Evolutionary conservation across 345 rosid species (phyloP), one percentile per base, ranked within the genome.

Genomic region (Eutrema heterophyllum): DNA sequence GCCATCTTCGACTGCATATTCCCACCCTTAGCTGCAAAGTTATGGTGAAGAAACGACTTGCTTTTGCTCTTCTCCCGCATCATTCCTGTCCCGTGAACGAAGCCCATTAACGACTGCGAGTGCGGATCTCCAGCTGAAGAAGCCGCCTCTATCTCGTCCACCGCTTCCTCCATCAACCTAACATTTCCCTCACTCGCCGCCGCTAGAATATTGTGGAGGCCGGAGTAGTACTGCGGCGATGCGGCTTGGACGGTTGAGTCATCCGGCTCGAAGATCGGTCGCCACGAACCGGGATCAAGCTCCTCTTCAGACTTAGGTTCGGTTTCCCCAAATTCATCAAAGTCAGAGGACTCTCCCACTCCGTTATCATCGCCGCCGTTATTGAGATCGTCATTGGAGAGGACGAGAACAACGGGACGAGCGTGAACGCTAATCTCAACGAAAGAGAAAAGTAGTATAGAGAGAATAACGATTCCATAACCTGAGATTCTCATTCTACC

Each of bases 281-380:
- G 89, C 98, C 98, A 93, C 1, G 98, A 91, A 8, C 98, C 98
- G 12, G 94, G 97, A 68, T 92, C 98, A 38, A 95, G 92, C 75
- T 85, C 88, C 41, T 89, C 88, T 27, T 88, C 97, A 2, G 96
- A 68, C 70, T 84, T 89, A 8, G 86, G 73, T 26, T 83, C 90
- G 32, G 88, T 66, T 68, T 92, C 96, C 13, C 89, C 90, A 70
- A 89, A 89, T 35, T 92, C 93, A 54, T 92, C 96, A 89, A 90
- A 89, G 40, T 92, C 49, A 65, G 85, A 46, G 69, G 82, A 27
- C 56, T 67, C 59, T 71, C 69, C 67, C 78, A 59, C 49, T n/a
- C 62, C 78, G 49, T 68, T 80, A 56, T 83, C 90, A 39, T 78
- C 91, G 54, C 82, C 86, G 73, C 79, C 73, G 66, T 85, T 94